Conservation (phyloP, 169 alveolate species). For the Plasmodium billcollinsi region DNA sequence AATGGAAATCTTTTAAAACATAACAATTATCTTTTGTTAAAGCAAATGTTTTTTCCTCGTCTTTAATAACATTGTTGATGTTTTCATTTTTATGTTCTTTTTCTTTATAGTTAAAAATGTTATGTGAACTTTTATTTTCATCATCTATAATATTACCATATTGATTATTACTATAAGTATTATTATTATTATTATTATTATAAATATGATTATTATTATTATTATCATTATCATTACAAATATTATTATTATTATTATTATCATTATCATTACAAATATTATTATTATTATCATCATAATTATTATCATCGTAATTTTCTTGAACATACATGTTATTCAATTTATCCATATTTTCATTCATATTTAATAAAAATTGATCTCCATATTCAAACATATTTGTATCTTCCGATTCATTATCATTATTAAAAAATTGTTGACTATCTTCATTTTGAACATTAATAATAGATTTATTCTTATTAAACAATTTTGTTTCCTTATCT, state of each 20-base stretch:
- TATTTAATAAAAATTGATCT: not conserved
- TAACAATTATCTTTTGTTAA: slow-evolving; percentile 31
- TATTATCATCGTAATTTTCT: not conserved
- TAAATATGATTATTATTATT: no score
- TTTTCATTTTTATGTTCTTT: not conserved
- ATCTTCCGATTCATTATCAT: not conserved
- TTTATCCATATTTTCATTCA: not conserved
- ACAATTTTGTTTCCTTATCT: no score
- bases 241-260: no score
- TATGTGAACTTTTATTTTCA: not conserved
- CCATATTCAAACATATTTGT: not conserved
- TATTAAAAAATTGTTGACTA: not conserved
- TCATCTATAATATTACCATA: not conserved
- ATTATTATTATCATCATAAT: no score
- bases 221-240: no score
- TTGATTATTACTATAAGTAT: no score
- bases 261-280: no score
- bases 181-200: no score
- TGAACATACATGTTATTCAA: not conserved
- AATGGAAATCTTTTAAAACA: slow-evolving; percentile 18
- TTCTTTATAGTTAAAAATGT: not conserved
- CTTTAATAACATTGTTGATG: not conserved
- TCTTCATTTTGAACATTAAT: no score
- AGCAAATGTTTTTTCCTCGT: not conserved
- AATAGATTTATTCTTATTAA: no score